Percentiles rank a stretch among this genome's conserved stretches.
Conservation (phyloP, 352 stramenopile species). For the Phytophthora melonis region DNA sequence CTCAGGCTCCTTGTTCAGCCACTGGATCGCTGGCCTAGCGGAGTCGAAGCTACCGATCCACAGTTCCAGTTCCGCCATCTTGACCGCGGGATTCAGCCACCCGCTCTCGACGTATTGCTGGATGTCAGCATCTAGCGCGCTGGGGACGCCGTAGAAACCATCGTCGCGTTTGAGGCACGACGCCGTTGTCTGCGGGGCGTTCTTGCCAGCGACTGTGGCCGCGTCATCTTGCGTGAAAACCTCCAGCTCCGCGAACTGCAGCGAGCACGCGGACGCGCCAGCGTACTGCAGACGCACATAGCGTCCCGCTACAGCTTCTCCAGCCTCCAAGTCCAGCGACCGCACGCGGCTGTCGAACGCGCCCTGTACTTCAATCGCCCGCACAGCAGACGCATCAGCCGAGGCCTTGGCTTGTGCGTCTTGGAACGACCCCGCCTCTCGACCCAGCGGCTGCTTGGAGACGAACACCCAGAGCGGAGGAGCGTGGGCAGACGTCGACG, state of each 20-base stretch:
- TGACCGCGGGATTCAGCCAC: slow-evolving; percentile 61
- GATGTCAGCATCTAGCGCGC: slow-evolving; percentile 46
- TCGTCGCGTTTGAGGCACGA: slow-evolving; percentile 41
- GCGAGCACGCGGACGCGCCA: slow-evolving; percentile 31
- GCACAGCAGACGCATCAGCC: slow-evolving; percentile 20
- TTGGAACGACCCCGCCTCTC: slow-evolving; percentile 21
- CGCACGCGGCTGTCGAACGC: slow-evolving; percentile 37
- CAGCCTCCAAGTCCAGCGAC: slow-evolving; percentile 32
- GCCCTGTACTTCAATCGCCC: slow-evolving; percentile 30
- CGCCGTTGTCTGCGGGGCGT: not conserved
- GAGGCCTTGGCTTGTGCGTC: slow-evolving; percentile 28
- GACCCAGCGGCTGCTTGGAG: slow-evolving; percentile 53
- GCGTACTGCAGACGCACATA: slow-evolving; percentile 75
- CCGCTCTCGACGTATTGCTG: slow-evolving; percentile 63
- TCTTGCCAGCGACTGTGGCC: not conserved
- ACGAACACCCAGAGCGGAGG: slow-evolving; percentile 67
- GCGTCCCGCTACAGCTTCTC: slow-evolving; percentile 35
- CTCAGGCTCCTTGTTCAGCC: slow-evolving; percentile 31
- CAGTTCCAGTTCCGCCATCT: slow-evolving; percentile 54
- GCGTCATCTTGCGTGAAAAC: slow-evolving; percentile 45
- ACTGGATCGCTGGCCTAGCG: slow-evolving; percentile 65
- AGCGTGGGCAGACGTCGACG: slow-evolving; percentile 37
- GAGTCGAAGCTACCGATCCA: slow-evolving; percentile 76
- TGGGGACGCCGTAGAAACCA: slow-evolving; percentile 70
- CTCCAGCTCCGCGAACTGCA: slow-evolving; percentile 80